Conservation (phyloP, 1,284 basidiomycete genomes). For the Mycena sp. region DNA sequence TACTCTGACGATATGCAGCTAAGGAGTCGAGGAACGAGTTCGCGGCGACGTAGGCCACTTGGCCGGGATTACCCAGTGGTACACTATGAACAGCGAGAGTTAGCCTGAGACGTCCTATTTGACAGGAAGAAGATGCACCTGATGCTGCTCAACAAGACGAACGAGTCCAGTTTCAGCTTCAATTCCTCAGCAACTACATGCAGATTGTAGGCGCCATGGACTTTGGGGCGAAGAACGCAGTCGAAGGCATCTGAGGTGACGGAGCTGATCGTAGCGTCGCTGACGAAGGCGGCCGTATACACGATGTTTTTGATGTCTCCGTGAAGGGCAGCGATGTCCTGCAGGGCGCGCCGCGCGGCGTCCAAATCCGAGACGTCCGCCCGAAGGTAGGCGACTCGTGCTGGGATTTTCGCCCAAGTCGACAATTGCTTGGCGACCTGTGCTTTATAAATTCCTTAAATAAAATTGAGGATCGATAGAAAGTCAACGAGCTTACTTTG, state of each 20-base stretch:
- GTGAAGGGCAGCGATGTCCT: constrained; percentile 28
- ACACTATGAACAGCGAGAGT: constrained; percentile 32
- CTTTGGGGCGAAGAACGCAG: constrained; percentile 37
- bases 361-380: constrained; percentile 36
- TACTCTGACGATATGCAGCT: constrained; percentile 37
- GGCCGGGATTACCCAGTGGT: constrained; percentile 40
- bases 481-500: constrained; percentile 21
- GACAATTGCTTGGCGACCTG: constrained; percentile 11
- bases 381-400: constrained; percentile 32
- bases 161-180: constrained; percentile 38
- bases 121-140: constrained; percentile 31
- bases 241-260: constrained; percentile 34
- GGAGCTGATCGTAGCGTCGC: constrained; percentile 34
- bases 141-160: constrained; percentile 41
- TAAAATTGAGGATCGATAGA: not conserved
- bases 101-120: not conserved
- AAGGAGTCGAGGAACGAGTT: constrained; percentile 44
- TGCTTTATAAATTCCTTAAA: not conserved
- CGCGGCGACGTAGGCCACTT: constrained; percentile 41
- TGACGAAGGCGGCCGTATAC: constrained; percentile 38
- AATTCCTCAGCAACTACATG: constrained; percentile 40
- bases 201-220: constrained; percentile 44
- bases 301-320: constrained; percentile 40
- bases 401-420: not conserved
- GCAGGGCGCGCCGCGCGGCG: constrained; percentile 31